Evolutionary conservation across 306 rosid genomes (phyloP).

Genomic region (Urtica urens): DNA sequence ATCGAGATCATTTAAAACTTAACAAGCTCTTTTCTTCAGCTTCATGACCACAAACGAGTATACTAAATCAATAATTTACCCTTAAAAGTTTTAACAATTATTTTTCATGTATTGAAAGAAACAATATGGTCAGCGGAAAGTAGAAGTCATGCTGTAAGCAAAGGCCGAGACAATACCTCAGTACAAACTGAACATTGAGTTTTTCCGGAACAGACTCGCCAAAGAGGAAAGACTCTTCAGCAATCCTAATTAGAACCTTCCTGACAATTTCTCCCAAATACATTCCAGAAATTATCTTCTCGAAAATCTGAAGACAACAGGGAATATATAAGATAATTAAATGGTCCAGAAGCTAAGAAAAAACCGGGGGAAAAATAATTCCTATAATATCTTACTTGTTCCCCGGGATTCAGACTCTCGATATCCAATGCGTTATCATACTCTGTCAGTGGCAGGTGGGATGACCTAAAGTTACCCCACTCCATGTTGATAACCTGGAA

Average conservation of each 20-base stretch:
- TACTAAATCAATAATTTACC: too few species aligned
- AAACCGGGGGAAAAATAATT: background rate
- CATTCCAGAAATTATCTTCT: conserved; percentile 94
- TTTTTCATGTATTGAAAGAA: too few species aligned
- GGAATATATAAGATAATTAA: conserved; percentile 6
- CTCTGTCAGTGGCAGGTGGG: conserved; percentile 80
- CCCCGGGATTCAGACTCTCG: conserved; percentile 91
- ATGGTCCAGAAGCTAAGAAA: background rate
- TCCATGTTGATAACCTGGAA: conserved; percentile 92
- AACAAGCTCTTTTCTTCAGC: too few species aligned
- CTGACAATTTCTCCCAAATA: conserved; percentile 93
- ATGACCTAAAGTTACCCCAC: conserved; percentile 87
- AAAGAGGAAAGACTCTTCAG: conserved; percentile 75
- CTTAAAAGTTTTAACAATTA: too few species aligned
- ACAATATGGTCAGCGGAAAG: too few species aligned
- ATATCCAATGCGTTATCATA: conserved; percentile 56
- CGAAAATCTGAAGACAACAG: conserved; percentile 53
- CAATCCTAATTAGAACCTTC: conserved; percentile 59
- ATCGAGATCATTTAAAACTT: too few species aligned
- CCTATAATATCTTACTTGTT: conserved; percentile 46
- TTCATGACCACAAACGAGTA: too few species aligned
- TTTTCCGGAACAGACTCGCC: conserved; percentile 78
- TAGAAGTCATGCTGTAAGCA: background rate
- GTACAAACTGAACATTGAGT: conserved; percentile 53
- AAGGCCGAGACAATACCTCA: conserved; percentile 36